A percentile compares a stretch with the other conserved stretches of the same genome.
Evolutionary conservation across 2,329 filamentous ascomycete species (phyloP).

Genomic region (Alternaria rosae): DNA sequence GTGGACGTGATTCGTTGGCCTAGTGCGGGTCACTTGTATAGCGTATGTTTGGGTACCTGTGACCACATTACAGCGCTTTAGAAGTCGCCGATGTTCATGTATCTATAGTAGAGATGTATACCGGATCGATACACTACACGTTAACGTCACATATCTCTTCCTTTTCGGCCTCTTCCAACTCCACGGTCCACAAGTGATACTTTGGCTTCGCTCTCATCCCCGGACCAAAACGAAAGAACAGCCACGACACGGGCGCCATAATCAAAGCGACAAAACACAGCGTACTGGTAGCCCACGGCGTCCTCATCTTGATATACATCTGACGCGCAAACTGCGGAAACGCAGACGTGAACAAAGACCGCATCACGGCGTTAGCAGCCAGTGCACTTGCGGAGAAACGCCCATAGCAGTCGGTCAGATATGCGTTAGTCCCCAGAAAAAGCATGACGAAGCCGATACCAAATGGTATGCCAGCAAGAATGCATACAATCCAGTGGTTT

Average conservation of each 20-base stretch:
- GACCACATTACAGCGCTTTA: no score
- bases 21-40: no score
- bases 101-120: no score
- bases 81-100: no score
- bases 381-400: not conserved
- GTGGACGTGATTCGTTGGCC: no score
- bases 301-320: not conserved
- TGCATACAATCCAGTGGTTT: not conserved
- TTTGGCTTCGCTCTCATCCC: not conserved
- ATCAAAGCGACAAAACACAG: not conserved
- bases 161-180: not conserved
- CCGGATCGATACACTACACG: no score
- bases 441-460: not conserved
- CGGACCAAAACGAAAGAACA: not conserved
- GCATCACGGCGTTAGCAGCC: not conserved
- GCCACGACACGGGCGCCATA: not conserved
- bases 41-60: no score
- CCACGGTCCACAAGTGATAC: not conserved
- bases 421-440: not conserved
- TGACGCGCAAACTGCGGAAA: not conserved
- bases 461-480: not conserved
- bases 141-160: no score
- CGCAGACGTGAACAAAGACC: not conserved
- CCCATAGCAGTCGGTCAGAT: not conserved
- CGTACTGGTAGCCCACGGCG: not conserved